Conservation (phyloP, 768 basidiomycete genomes). For the Lentinula sp. region DNA sequence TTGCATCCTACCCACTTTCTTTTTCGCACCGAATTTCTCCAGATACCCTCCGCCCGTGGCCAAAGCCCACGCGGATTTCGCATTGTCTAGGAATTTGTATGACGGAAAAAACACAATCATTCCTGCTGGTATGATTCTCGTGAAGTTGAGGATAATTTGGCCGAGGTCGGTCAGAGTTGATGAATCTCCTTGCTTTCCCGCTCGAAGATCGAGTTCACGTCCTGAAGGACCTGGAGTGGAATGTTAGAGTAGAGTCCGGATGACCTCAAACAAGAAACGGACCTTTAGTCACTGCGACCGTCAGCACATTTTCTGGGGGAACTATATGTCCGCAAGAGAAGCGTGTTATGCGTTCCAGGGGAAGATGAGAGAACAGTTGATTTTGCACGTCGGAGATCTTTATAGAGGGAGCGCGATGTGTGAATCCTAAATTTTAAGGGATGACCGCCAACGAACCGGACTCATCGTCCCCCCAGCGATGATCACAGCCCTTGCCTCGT, state of each 20-base stretch:
- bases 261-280: not conserved
- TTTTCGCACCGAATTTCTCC: constrained; percentile 59
- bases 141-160: constrained; percentile 74
- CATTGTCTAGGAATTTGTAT: constrained; percentile 71
- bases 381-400: constrained; percentile 84
- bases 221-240: constrained; percentile 47
- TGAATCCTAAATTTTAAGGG: not conserved
- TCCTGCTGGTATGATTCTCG: constrained; percentile 74
- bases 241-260: not conserved
- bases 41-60: constrained; percentile 45
- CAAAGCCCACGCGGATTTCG: constrained; percentile 59
- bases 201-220: constrained; percentile 75
- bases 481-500: constrained; percentile 76
- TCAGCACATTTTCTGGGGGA: constrained; percentile 69
- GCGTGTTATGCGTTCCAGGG: constrained; percentile 55
- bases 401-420: not conserved
- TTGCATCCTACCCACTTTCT: constrained; percentile 46
- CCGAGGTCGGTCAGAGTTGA: constrained; percentile 76
- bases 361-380: constrained; percentile 72
- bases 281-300: constrained; percentile 68
- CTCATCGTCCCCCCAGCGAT: constrained; percentile 98
- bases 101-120: constrained; percentile 95
- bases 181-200: constrained; percentile 61
- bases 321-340: constrained; percentile 95
- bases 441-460: constrained; percentile 50